Conservation (phyloP, 768 basidiomycete species). For the Pulveroboletus sp. region DNA sequence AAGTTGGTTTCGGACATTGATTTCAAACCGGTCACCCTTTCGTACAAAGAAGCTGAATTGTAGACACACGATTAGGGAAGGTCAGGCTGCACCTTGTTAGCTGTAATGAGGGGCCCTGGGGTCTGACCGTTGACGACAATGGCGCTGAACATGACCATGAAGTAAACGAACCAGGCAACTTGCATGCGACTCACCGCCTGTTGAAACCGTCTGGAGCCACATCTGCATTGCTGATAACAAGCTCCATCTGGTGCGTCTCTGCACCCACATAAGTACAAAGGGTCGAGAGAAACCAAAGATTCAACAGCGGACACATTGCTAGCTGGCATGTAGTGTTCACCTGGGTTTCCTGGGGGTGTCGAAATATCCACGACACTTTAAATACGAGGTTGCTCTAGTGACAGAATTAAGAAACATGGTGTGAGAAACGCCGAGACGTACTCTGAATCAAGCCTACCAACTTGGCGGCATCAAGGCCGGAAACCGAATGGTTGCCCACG, state of each 20-base stretch:
- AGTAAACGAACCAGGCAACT: neutral
- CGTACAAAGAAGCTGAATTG: neutral
- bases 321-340: too few relatives aligned
- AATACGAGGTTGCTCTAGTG: too few relatives aligned
- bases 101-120: constrained; percentile 40
- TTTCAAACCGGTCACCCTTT: constrained; percentile 38
- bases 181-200: constrained; percentile 22
- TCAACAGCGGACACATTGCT: constrained; percentile 17
- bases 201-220: constrained; percentile 43
- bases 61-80: neutral
- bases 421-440: too few relatives aligned
- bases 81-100: constrained; percentile 32
- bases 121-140: constrained; percentile 41
- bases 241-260: constrained; percentile 16
- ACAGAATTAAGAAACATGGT: too few relatives aligned
- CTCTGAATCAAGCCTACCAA: too few relatives aligned
- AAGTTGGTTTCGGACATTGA: constrained; percentile 41
- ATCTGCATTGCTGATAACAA: constrained; percentile 37
- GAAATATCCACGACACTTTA: too few relatives aligned
- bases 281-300: constrained; percentile 3
- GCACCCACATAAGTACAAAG: constrained; percentile 10
- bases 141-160: constrained; percentile 21
- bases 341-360: too few relatives aligned
- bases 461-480: too few relatives aligned
- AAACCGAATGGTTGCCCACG: too few relatives aligned